Evolutionary conservation across 2,329 filamentous ascomycete genomes (phyloP), one percentile per base, ranked within the genome.

Genomic region (Trichophyton schoenleinii): DNA sequence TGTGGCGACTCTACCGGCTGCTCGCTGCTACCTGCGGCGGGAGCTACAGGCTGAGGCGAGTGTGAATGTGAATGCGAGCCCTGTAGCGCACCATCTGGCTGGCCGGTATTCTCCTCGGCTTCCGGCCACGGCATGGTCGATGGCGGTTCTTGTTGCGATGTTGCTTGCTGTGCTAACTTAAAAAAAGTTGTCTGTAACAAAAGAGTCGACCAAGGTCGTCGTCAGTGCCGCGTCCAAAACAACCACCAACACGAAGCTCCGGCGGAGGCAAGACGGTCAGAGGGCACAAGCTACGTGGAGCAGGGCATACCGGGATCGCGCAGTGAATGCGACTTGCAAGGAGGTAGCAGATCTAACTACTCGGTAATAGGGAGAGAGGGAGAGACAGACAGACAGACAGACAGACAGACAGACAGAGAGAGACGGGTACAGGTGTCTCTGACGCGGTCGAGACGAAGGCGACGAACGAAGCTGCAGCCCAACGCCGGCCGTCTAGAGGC

Each of bases 61-160:
- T 11, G 20, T 20, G 41, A 53, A 52, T 36, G 44, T 55, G 52
- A 57, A 5, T 22, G 46, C 13, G 46, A 41, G 44, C 44, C 53
- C 22, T 41, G 53, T n/a, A 25, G 42, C 41, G 36, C 52, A 9
- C 22, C 70, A 71, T 80, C 77, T 9, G 68, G 61, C 41, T 63
- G 58, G 11, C 67, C 63, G 28, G 70, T 70, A 64, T 73, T 70
- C 22, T 65, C 61, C 36, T 67, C 65, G 48, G 67, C 68, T 60
- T 73, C 69, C 25, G 73, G 72, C 7, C 71, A 74, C 49, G 72
- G 69, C 73, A 75, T 75, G 48, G 9, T 52, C 5, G 48, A 22
- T 25, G 22, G 22, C 4, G 18, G 18, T 18, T 18, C 18, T 18
- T 18, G 18, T 18, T 31, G 28, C 28, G 28, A 7, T 31, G 28